A percentile compares a stretch with the other conserved stretches of the same genome.
Evolutionary conservation across 2,329 filamentous ascomycete species (phyloP).

Genomic region (Microsporum audouinii): DNA sequence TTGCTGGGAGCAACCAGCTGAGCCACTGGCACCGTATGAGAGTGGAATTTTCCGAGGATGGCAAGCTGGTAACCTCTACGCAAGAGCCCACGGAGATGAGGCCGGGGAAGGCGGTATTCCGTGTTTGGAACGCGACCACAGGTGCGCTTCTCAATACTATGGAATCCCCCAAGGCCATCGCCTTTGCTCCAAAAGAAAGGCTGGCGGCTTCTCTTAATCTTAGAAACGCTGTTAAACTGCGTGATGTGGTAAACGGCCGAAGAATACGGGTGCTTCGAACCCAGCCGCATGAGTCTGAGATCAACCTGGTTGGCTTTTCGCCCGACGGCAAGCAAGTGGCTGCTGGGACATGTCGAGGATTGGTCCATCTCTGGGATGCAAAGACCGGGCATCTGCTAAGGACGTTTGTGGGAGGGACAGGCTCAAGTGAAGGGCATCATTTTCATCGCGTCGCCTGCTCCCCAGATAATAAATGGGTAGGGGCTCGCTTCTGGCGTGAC

Average conservation of each 20-base stretch:
- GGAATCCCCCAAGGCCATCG: neutral
- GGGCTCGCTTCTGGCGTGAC: neutral
- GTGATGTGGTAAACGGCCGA: neutral
- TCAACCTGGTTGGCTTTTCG: neutral
- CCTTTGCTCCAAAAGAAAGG: neutral
- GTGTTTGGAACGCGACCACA: neutral
- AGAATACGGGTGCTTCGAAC: neutral
- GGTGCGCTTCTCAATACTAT: neutral
- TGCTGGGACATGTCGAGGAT: neutral
- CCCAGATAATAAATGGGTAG: neutral
- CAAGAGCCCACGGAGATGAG: neutral
- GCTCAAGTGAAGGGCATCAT: neutral
- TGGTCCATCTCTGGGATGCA: neutral
- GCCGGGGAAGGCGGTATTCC: neutral
- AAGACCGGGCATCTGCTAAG: neutral
- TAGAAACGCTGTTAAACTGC: neutral
- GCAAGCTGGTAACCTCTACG: neutral
- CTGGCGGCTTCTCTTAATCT: neutral
- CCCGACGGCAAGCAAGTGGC: neutral
- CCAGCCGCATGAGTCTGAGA: neutral
- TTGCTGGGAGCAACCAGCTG: neutral
- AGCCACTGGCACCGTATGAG: neutral
- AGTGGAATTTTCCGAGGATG: neutral
- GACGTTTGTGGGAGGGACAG: neutral
- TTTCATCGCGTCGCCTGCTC: neutral